phyloP scores from a whole-genome alignment of 2,329 filamentous ascomycete species.

The Aureobasidium melanogenum region DNA sequence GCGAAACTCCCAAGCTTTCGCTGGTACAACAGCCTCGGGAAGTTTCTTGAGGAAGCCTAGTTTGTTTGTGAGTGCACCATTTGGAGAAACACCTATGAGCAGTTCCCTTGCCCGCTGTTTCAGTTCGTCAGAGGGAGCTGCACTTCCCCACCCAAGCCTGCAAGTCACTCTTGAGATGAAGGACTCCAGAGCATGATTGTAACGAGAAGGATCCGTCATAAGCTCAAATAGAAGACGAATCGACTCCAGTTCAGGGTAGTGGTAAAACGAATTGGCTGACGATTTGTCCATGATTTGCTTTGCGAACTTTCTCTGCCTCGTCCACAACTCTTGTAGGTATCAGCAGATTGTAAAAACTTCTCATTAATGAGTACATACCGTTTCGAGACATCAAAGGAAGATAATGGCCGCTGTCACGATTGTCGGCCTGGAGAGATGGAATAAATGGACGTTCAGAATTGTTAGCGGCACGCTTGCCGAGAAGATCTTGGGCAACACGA shows the following conservation, averaged over 20 bases:
- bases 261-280: conserved; percentile 31
- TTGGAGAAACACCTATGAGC: conserved; percentile 37
- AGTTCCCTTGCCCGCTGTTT: conserved; percentile 40
- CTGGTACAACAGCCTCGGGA: conserved; percentile 33
- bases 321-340: conserved; percentile 21
- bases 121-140: conserved; percentile 36
- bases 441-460: conserved; percentile 40
- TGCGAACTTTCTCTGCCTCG: conserved; percentile 36
- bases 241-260: conserved; percentile 37
- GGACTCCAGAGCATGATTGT: conserved; percentile 36
- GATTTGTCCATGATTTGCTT: conserved; percentile 38
- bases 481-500: conserved; percentile 32
- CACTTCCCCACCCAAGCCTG: conserved; percentile 37
- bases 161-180: conserved; percentile 40
- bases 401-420: conserved; percentile 37
- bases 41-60: conserved; percentile 37
- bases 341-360: background rate
- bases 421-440: conserved; percentile 35
- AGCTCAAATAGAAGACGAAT: conserved; percentile 37
- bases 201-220: conserved; percentile 32
- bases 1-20: conserved; percentile 37
- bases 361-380: conserved; percentile 20
- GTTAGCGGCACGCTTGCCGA: conserved; percentile 36
- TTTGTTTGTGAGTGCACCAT: conserved; percentile 37
- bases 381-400: conserved; percentile 37